Evolutionary conservation across 495 filamentous ascomycete species (phyloP).

Genomic region (Tuber microsphaerosporum): DNA sequence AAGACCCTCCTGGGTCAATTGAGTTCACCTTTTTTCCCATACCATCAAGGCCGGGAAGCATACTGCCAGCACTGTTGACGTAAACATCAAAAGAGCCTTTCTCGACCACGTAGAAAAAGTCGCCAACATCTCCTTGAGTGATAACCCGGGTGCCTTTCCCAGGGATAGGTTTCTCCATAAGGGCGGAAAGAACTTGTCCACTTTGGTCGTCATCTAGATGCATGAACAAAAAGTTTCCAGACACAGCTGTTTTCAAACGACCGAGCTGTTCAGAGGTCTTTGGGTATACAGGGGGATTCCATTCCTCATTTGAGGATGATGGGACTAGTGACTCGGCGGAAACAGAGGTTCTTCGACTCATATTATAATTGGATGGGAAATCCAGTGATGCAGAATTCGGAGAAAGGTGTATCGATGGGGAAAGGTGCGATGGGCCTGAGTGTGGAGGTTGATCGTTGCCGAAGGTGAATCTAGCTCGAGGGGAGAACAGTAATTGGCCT

Average conservation of each 20-base stretch:
- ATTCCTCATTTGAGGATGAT: conserved; percentile 73
- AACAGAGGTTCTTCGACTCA: conserved; percentile 87
- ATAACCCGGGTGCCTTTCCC: conserved; percentile 83
- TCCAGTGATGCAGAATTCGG: conserved; percentile 49
- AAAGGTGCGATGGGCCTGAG: conserved; percentile 29
- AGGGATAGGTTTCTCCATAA: conserved; percentile 91
- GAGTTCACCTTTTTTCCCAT: conserved; percentile 76
- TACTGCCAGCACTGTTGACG: conserved; percentile 69
- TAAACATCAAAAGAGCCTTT: conserved; percentile 84
- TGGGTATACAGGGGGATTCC: conserved; percentile 74
- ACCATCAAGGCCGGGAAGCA: conserved; percentile 75
- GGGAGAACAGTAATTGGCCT: conserved; percentile 29
- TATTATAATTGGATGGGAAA: conserved; percentile 87
- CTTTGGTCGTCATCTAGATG: conserved; percentile 90
- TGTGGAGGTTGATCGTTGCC: conserved; percentile 47
- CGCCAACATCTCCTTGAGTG: conserved; percentile 87
- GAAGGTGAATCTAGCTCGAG: conserved; percentile 46
- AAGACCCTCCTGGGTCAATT: conserved; percentile 85
- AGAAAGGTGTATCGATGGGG: conserved; percentile 41
- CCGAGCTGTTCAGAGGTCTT: conserved; percentile 74
- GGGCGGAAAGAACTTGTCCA: conserved; percentile 74
- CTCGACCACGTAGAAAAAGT: conserved; percentile 97
- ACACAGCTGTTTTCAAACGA: conserved; percentile 73
- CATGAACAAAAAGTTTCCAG: conserved; percentile 86
- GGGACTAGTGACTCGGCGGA: conserved; percentile 95